A percentile compares a stretch with the other conserved stretches of the same genome.
Evolutionary conservation across 495 filamentous ascomycete species (phyloP).

Genomic region (Monascus purpureus): DNA sequence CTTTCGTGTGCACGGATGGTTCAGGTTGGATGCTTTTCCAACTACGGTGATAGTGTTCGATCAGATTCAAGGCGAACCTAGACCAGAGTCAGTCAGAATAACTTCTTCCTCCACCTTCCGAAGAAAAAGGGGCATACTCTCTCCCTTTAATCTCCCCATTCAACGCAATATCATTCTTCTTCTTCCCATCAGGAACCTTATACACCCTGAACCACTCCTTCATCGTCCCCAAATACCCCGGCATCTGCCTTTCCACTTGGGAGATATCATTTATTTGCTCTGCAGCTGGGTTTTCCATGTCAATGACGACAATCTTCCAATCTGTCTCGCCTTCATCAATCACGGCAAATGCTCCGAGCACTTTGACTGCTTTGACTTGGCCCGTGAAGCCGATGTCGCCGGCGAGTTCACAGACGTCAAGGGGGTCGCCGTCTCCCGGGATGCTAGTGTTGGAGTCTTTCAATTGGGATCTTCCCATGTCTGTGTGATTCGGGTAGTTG

Average conservation of each 20-base stretch:
- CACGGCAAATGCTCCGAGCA: conserved; percentile 81
- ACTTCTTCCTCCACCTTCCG: not conserved
- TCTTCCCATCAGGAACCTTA: conserved; percentile 39
- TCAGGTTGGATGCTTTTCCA: not conserved
- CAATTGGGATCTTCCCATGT: conserved; percentile 1
- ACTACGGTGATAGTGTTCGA: not conserved
- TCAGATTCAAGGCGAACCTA: not conserved
- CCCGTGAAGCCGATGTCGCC: conserved; percentile 70
- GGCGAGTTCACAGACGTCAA: conserved; percentile 87
- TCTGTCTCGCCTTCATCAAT: conserved; percentile 87
- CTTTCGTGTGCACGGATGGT: not conserved
- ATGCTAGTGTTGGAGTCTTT: conserved; percentile 73
- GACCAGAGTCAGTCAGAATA: not conserved
- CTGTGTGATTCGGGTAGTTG: too few relatives aligned
- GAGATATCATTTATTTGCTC: conserved; percentile 80
- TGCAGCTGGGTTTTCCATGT: conserved; percentile 75
- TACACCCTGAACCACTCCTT: conserved; percentile 97
- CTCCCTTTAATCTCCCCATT: not conserved
- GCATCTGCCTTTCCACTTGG: conserved; percentile 83
- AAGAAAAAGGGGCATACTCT: not conserved
- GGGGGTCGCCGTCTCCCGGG: conserved; percentile 83
- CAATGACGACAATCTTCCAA: conserved; percentile 91
- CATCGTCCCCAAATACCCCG: conserved; percentile 70
- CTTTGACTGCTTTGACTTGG: conserved; percentile 83
- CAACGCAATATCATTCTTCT: not conserved